A percentile compares a stretch with the other conserved stretches of the same genome.
These are phyloP conservation scores for Amanita muscaria DNA, from an alignment of 768 basidiomycete species.

Conservation along the genomic window DNA sequence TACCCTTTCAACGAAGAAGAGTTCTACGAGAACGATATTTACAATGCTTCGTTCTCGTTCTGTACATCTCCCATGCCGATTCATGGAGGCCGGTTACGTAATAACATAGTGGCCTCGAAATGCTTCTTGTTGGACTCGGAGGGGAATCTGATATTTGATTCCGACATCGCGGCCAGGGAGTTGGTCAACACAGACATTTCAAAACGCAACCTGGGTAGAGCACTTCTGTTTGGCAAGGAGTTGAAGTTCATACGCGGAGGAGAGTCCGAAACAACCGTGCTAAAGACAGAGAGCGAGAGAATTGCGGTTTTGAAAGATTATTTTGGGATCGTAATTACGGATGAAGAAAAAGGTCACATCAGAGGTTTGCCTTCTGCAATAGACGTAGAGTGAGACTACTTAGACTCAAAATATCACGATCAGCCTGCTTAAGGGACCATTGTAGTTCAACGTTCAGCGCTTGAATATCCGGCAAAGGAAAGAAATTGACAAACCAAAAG, in stretches of 20 bases:
- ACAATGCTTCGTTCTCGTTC: conserved; percentile 19
- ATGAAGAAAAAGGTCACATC: conserved; percentile 4
- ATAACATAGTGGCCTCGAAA: conserved; percentile 19
- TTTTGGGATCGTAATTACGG: conserved; percentile 12
- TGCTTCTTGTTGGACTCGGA: conserved; percentile 18
- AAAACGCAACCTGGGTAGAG: background rate
- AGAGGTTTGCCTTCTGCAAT: conserved; percentile 1
- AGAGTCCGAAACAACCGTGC: background rate
- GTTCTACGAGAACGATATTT: conserved; percentile 16
- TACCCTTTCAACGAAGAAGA: conserved; percentile 24
- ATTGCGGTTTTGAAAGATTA: conserved; percentile 7
- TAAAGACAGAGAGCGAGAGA: background rate
- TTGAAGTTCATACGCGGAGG: background rate
- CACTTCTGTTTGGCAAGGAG: background rate
- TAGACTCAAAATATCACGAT: too few relatives aligned
- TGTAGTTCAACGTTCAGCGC: too few relatives aligned
- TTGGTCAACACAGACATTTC: background rate
- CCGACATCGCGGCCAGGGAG: background rate
- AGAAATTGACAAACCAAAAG: too few relatives aligned
- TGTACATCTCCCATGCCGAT: conserved; percentile 15
- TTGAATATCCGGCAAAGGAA: too few relatives aligned
- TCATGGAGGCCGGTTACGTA: conserved; percentile 16
- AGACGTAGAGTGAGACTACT: too few relatives aligned
- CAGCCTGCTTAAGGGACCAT: too few relatives aligned
- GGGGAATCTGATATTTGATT: background rate